These are phyloP conservation scores for Craterostigma plantagineum DNA, from an alignment of 257 asterid species.

Conservation along the genomic window DNA sequence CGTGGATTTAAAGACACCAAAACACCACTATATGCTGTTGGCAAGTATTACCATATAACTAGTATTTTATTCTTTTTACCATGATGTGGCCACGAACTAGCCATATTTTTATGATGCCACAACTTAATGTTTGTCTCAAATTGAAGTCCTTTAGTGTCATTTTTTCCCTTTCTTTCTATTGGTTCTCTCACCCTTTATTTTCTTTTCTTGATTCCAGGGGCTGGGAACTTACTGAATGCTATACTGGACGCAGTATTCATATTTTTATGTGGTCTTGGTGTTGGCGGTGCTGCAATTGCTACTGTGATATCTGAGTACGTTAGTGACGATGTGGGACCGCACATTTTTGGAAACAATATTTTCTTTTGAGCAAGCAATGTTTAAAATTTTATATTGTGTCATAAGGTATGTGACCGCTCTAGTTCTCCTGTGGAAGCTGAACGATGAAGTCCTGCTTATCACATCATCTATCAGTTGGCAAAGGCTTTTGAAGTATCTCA, in stretches of 20 bases:
- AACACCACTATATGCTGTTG: slow-evolving; percentile 89
- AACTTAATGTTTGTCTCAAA: not conserved
- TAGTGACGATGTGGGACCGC: slow-evolving; percentile 43
- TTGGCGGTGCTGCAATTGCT: slow-evolving; percentile 84
- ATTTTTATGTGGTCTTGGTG: slow-evolving; percentile 47
- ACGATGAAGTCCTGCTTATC: slow-evolving; percentile 42
- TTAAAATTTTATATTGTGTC: slow-evolving; percentile 8
- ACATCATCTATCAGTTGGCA: slow-evolving; percentile 45
- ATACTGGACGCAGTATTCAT: slow-evolving; percentile 60
- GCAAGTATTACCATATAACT: slow-evolving; percentile 16
- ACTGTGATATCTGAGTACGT: slow-evolving; percentile 96
- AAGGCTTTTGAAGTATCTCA: slow-evolving; percentile 55
- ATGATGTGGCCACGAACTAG: no score
- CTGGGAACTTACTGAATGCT: slow-evolving; percentile 73
- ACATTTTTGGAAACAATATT: slow-evolving; percentile 2
- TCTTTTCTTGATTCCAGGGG: slow-evolving; percentile 32
- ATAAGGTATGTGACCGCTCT: slow-evolving; percentile 66
- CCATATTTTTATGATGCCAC: not conserved
- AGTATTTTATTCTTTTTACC: not conserved
- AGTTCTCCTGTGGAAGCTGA: slow-evolving; percentile 73
- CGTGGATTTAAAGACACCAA: slow-evolving; percentile 94
- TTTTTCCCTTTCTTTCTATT: not conserved
- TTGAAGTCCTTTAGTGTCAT: not conserved
- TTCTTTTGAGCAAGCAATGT: not conserved
- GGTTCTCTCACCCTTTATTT: not conserved